Conservation (phyloP, 139 green algal genomes). For the Chlamydomonas asymmetrica region DNA sequence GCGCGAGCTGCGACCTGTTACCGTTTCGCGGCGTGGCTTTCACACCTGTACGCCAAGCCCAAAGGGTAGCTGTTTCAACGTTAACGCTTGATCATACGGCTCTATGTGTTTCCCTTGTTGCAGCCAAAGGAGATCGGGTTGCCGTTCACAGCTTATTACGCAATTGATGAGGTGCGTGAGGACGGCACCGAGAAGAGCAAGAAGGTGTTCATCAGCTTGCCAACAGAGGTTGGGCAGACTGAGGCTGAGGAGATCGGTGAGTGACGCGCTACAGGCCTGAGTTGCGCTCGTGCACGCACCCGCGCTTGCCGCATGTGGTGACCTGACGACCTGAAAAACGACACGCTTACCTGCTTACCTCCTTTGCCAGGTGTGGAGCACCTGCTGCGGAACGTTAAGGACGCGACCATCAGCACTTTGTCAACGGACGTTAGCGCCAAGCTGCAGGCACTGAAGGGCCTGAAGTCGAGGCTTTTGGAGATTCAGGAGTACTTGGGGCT, state of each 20-base stretch:
- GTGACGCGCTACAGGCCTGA: neutral
- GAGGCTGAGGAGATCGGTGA: conserved; percentile 97
- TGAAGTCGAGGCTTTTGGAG: conserved; percentile 69
- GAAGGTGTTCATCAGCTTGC: conserved; percentile 92
- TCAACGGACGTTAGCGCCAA: conserved; percentile 71
- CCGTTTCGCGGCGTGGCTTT: too few relatives aligned
- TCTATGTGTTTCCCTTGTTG: too few relatives aligned
- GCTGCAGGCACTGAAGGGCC: conserved; percentile 63
- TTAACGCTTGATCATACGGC: too few relatives aligned
- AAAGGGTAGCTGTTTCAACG: too few relatives aligned
- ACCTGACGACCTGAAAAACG: too few relatives aligned
- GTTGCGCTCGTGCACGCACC: neutral
- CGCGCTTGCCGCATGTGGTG: too few relatives aligned
- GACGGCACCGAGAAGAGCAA: conserved; percentile 93
- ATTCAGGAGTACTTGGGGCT: conserved; percentile 86
- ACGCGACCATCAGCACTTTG: conserved; percentile 84
- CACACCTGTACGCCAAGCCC: too few relatives aligned
- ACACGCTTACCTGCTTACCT: too few relatives aligned
- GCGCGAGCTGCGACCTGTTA: neutral
- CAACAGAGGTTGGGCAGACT: conserved; percentile 93
- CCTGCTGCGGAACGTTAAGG: conserved; percentile 91
- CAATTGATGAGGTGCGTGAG: conserved; percentile 88
- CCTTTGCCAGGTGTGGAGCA: conserved; percentile 98
- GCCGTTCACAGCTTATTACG: conserved; percentile 90
- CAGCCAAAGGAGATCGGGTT: conserved; percentile 94